Conservation (phyloP, 2,329 filamentous ascomycete genomes). For the Claviceps pazoutovae region DNA sequence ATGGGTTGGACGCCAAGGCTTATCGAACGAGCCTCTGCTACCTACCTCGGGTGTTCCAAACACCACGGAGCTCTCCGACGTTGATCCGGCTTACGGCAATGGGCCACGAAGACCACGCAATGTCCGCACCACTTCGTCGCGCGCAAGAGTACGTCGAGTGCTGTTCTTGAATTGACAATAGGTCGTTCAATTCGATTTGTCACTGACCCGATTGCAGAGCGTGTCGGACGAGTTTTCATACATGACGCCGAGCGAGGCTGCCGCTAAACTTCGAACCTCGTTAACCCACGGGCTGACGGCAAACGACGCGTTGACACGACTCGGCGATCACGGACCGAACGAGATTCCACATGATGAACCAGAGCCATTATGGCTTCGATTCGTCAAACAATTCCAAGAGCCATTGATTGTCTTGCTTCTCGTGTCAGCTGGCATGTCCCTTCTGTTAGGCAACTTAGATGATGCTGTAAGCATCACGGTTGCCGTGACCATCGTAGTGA, state of each 20-base stretch:
- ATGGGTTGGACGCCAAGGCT: slow-evolving; percentile 21
- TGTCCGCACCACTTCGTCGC: slow-evolving; percentile 37
- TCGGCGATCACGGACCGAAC: slow-evolving; percentile 75
- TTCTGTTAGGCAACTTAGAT: slow-evolving; percentile 84
- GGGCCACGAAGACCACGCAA: slow-evolving; percentile 20
- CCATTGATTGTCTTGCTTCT: slow-evolving; percentile 87
- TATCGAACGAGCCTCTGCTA: slow-evolving; percentile 18
- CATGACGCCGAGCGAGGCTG: slow-evolving; percentile 66
- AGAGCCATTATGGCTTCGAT: slow-evolving; percentile 88
- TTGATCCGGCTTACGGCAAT: slow-evolving; percentile 14
- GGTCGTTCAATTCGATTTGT: not conserved
- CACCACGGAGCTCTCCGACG: slow-evolving; percentile 15
- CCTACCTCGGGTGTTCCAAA: slow-evolving; percentile 21
- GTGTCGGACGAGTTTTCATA: slow-evolving; percentile 48
- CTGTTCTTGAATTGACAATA: not conserved
- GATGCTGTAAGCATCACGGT: slow-evolving; percentile 93
- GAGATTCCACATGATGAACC: slow-evolving; percentile 89
- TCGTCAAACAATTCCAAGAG: slow-evolving; percentile 93
- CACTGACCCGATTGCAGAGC: slow-evolving; percentile 21
- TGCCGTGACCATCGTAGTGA: slow-evolving; percentile 92
- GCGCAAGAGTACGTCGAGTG: slow-evolving; percentile 34
- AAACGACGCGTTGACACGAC: slow-evolving; percentile 64
- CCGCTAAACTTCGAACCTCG: slow-evolving; percentile 67
- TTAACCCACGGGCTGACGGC: slow-evolving; percentile 67
- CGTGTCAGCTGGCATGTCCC: slow-evolving; percentile 73